Conservation (phyloP, 2,329 filamentous ascomycete species). For the Trichoderma lentiforme region DNA sequence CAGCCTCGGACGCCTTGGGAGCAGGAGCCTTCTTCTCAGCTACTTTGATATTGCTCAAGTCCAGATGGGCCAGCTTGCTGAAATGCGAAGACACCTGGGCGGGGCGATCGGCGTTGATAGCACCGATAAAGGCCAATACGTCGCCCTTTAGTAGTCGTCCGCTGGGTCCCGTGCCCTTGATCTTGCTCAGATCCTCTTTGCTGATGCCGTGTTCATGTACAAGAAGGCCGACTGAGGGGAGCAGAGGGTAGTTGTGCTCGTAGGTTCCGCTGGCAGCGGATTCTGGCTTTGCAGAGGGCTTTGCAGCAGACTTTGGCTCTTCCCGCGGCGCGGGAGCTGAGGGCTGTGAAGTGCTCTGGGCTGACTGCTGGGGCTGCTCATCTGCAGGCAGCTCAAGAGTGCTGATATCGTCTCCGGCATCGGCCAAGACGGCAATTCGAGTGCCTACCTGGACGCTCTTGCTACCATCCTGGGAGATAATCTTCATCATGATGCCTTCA, state of each 20-base stretch:
- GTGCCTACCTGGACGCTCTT: constrained; percentile 76
- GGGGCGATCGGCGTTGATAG: constrained; percentile 69
- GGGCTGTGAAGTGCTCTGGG: constrained; percentile 23
- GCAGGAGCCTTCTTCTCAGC: constrained; percentile 51
- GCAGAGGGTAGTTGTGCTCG: constrained; percentile 68
- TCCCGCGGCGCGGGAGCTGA: constrained; percentile 17
- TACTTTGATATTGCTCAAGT: constrained; percentile 93
- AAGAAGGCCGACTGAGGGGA: constrained; percentile 80
- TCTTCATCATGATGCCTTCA: constrained; percentile 82
- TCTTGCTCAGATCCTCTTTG: constrained; percentile 72
- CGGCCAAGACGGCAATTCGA: constrained; percentile 79
- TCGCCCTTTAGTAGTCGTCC: constrained; percentile 93
- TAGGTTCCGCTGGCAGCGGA: constrained; percentile 47
- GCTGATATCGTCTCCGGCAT: constrained; percentile 74
- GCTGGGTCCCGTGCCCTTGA: constrained; percentile 81
- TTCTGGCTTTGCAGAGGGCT: constrained; percentile 11
- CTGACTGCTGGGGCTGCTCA: constrained; percentile 45
- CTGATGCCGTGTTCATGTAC: constrained; percentile 76
- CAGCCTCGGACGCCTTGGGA: constrained; percentile 36
- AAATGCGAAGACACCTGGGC: constrained; percentile 67
- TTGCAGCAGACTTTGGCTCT: constrained; percentile 31
- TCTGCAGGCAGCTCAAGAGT: constrained; percentile 73
- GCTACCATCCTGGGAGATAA: constrained; percentile 67
- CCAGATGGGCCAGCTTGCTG: constrained; percentile 74
- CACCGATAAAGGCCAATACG: constrained; percentile 83